Evolutionary conservation across 2,329 filamentous ascomycete species (phyloP), one percentile per base, ranked within the genome.

Genomic region (Penicillium sp.): DNA sequence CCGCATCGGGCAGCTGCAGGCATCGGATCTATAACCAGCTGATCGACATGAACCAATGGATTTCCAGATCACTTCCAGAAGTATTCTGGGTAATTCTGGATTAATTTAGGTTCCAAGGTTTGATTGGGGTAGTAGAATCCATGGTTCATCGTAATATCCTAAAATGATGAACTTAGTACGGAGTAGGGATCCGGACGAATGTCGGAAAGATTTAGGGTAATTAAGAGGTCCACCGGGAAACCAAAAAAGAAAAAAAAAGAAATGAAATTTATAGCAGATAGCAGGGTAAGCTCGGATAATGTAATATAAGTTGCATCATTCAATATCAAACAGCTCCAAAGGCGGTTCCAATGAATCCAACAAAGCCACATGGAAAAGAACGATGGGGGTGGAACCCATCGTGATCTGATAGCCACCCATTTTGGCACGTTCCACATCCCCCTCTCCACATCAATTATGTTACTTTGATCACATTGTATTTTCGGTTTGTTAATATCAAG

Each of bases 341-440:
- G 17, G 13, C 10, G 2, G 27, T 19, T 21, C 46, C 31, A 52
- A 51, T 52, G 46, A 45, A 50, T 40, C 47, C 40, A 48, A 46
- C 55, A 57, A 57, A 48, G 54, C 63, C 64, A 67, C 63, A 65
- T 67, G 64, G 64, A 47, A 60, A 31, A 35, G 56, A 45, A 42
- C 51, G 54, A 58, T 59, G 42, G 35, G 43, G 37, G 53, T 58
- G 56, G 57, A 59, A 42, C 61, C 52, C 5, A 10, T n/a, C 45
- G 48, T 49, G 60, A 61, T 62, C 56, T 67, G 56, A 56, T 59
- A 59, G 57, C 65, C 65, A 67, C 52, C 62, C 63, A 63, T 67
- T 65, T 60, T 49, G 43, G 60, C 64, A 67, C 64, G 64, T 67
- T 67, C 50, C 41, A 25, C 25, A 7, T n/a, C 42, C 51, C 41